Base-by-base conservation (phyloP, 2,329 filamentous ascomycete genomes). In the Xylaria sp. region DNA sequence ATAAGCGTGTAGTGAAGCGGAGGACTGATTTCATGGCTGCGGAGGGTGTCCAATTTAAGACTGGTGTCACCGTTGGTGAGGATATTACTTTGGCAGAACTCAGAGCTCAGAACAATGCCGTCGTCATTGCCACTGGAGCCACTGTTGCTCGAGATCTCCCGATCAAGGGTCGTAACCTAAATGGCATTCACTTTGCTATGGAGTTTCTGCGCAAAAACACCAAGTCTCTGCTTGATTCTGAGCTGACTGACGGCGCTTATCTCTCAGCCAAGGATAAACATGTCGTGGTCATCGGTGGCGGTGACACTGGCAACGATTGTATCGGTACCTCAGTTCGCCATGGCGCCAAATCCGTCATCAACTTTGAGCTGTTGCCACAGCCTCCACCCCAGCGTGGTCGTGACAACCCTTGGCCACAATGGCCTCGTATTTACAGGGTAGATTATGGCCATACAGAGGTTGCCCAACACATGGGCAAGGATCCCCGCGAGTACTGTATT, bases 331-430 rank as follows among this genome's bases (percentile, higher is more conserved):
- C 94, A 11, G 92, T 97, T 67, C 94, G 95, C 60, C 95, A 97
- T 77, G 95, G 95, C 67, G 95, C 95, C 78, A 97, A 96, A 82
- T 97, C 93, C 0, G 93, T 98, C 70, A 92, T 92, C 82, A 97
- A 98, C 87, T 97, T 98, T 74, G 95, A 98, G 84, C 86, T 98
- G 64, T 86, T 98, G 69, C 95, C 95, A 33, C 94, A 97, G 81
- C 95, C 95, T 73, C 93, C 94, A 7, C 88, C 92, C 67, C 91
- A 97, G 86, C 93, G 95, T 82, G 94, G 92, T 71, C 88, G 89
- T 70, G 95, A 97, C 81, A 98, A 98, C 85, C 95, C 95, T 69
- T 98, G 95, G 95, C 95, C 95, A 10, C 95, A 97, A 82, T 98
- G 95, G 94, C 95, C 95, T 65, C 92, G 94, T 76, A 94, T 97